Percentiles rank a stretch among this genome's conserved stretches.
phyloP scores from a whole-genome alignment of 345 rosid species.

The Salix exigua region DNA sequence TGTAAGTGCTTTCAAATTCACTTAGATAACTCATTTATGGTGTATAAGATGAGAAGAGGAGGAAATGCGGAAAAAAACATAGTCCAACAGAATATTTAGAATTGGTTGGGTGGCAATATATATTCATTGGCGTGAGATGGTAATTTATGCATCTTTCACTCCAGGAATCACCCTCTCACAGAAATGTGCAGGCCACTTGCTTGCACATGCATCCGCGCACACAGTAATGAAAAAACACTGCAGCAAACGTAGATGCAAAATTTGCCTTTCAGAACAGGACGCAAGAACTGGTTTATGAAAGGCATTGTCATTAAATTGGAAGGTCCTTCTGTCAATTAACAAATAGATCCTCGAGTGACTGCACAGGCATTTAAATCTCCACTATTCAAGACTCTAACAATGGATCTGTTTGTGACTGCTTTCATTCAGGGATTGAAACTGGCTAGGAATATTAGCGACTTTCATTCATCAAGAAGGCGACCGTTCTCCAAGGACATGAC shows the following conservation, averaged over 20 bases:
- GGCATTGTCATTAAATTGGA: neutral
- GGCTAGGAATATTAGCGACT: neutral
- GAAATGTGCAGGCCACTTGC: neutral
- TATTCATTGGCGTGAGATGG: neutral
- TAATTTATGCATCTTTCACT: neutral
- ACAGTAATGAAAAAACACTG: neutral
- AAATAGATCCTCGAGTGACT: neutral
- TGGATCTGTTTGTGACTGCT: neutral
- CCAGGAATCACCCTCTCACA: neutral
- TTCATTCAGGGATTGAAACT: conserved; percentile 13
- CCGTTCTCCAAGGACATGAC: neutral
- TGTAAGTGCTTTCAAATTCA: conserved; percentile 27
- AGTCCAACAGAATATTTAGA: neutral
- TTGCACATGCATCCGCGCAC: neutral
- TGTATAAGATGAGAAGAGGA: neutral
- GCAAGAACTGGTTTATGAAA: neutral
- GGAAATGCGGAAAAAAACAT: neutral
- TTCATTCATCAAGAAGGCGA: neutral
- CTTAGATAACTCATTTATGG: neutral
- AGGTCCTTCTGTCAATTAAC: neutral
- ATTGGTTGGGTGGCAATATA: neutral
- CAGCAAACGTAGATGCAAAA: neutral
- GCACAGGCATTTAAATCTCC: neutral
- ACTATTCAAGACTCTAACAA: neutral
- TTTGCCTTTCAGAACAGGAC: neutral